These are phyloP conservation scores for Harringtonia aguacate DNA, from an alignment of 2,329 filamentous ascomycete species.

Conservation along the genomic window DNA sequence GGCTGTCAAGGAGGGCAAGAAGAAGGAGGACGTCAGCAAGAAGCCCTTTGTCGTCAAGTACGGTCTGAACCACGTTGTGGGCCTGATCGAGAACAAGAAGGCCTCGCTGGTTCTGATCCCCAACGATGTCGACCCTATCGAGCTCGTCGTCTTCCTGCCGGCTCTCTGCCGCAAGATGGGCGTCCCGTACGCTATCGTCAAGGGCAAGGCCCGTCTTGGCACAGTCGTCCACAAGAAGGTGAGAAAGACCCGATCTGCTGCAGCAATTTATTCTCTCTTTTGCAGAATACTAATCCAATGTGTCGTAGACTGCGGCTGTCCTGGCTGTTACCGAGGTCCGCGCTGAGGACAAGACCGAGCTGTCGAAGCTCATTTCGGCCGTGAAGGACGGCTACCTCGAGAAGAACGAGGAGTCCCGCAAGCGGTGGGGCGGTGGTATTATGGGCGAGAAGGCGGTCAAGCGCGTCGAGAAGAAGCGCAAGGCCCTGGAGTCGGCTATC, in stretches of 20 bases:
- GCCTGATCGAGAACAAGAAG: conserved; percentile 99
- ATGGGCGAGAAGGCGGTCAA: conserved; percentile 91
- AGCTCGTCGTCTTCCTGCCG: conserved; percentile 97
- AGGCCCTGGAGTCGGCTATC: conserved; percentile 87
- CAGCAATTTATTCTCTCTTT: too few species aligned
- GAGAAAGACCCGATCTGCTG: too few species aligned
- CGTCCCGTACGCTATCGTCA: conserved; percentile 96
- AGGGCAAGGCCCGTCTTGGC: conserved; percentile 98
- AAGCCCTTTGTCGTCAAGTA: conserved; percentile 99
- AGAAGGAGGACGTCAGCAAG: conserved; percentile 99
- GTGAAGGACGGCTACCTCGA: conserved; percentile 98
- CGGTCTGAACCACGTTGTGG: conserved; percentile 98
- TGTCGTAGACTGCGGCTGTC: conserved; percentile 81
- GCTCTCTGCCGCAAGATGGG: conserved; percentile 99
- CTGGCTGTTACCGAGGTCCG: conserved; percentile 94
- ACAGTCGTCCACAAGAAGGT: conserved; percentile 99
- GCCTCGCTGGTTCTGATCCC: conserved; percentile 94
- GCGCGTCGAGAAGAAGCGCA: conserved; percentile 73
- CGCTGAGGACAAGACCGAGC: conserved; percentile 95
- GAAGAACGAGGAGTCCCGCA: conserved; percentile 84
- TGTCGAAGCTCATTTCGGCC: conserved; percentile 89
- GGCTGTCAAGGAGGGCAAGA: conserved; percentile 97
- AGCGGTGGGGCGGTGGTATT: conserved; percentile 99
- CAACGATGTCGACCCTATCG: conserved; percentile 99
- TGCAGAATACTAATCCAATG: not conserved